Percentiles rank a stretch among this genome's conserved stretches.
Conservation (phyloP, 768 basidiomycete species). For the Coprinopsis sp. region DNA sequence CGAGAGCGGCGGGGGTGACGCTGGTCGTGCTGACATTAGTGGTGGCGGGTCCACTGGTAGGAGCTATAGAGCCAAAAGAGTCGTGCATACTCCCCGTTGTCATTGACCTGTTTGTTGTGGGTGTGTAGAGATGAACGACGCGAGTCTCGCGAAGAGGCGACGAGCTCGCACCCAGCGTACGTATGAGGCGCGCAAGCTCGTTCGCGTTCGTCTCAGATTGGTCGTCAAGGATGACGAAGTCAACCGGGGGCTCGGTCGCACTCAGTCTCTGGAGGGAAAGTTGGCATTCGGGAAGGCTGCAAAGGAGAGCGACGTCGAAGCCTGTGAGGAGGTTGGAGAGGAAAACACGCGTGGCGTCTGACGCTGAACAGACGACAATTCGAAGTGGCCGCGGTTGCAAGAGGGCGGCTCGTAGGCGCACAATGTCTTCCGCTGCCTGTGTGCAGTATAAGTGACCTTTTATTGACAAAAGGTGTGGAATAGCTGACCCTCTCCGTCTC, state of each 20-base stretch:
- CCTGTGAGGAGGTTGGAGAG: conserved; percentile 53
- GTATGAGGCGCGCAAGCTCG: conserved; percentile 48
- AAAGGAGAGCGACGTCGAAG: conserved; percentile 43
- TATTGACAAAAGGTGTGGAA: background rate
- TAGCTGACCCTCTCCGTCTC: conserved; percentile 51
- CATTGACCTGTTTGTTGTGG: conserved; percentile 61
- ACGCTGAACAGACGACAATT: conserved; percentile 55
- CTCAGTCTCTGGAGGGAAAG: conserved; percentile 31
- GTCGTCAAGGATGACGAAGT: conserved; percentile 66
- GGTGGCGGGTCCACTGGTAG: no score
- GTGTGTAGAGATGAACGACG: conserved; percentile 69
- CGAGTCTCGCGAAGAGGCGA: conserved; percentile 57
- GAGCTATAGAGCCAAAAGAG: no score
- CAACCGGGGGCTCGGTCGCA: conserved; percentile 34
- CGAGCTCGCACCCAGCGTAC: conserved; percentile 30
- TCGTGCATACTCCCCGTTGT: no score
- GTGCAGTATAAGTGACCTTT: conserved; percentile 2
- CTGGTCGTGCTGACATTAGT: no score
- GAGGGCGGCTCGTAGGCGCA: conserved; percentile 43
- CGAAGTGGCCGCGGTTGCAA: conserved; percentile 41
- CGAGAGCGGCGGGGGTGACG: conserved; percentile 45
- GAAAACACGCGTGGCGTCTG: conserved; percentile 51
- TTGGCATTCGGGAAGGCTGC: conserved; percentile 44
- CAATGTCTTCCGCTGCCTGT: conserved; percentile 45
- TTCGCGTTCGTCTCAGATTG: conserved; percentile 57